Evolutionary conservation across 345 rosid species (phyloP), one percentile per base, ranked within the genome.

Genomic region (Trapa incisa): DNA sequence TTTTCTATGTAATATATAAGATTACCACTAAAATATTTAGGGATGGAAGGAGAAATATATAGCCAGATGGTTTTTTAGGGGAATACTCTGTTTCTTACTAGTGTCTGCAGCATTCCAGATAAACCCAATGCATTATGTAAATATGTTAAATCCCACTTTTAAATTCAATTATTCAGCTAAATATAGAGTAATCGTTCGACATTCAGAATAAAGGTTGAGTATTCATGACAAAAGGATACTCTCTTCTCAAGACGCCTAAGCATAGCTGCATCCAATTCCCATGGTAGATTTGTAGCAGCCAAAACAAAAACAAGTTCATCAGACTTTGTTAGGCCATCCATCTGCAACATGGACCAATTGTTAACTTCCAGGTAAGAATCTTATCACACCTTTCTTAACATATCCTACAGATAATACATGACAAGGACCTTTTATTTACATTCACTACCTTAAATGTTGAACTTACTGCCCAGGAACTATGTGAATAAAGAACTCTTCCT

Each of bases 201-300:
- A 4, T 16, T 22, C 7, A 57, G 37, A 22, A 29, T 52, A 33
- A 58, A 1, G 8, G 38, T 58, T 3, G 15, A 58, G 32, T 9
- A 8, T 16, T 29, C 6, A 58, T 58, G 16, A n/a, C 6, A 22
- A 73, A 82, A 81, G 95, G 97, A 90, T 94, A 94, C 99, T 72
- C 95, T 79, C 80, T 94, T 94, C 81, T 94, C 99, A 17, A 94
- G 89, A 76, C 96, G 97, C 63, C 97, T 82, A 58, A 94, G 96
- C 97, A 94, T 87, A 70, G 97, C 99, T 65, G 88, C 96, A 81
- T 94, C 99, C 69, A 94, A 78, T 67, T 94, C 99, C 97, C 99
- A 94, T 3, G 99, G 99, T 61, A 94, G 94, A 75, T 94, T 94
- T 37, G 99, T 94, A 29, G 99, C 99, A 0, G 97, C 99, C 85